Base-by-base conservation (phyloP, 2,329 filamentous ascomycete species). In the Claviceps sp. region DNA sequence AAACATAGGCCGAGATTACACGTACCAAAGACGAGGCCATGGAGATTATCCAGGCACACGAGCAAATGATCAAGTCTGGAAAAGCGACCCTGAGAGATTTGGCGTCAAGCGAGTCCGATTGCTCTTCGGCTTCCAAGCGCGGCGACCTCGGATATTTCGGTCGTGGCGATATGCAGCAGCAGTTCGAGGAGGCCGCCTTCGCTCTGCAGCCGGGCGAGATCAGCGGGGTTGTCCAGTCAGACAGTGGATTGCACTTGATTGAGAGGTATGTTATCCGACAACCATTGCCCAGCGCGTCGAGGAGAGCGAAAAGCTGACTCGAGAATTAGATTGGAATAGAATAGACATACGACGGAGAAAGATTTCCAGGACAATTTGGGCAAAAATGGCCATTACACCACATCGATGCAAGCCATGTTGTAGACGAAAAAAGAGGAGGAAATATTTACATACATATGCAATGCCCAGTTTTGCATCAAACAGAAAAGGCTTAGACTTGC, bases 181-280 rank as follows among this genome's bases (percentile, higher is more conserved):
- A 96, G 70, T 98, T 98, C 64, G 93, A 98, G 71, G 89, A 96
- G 52, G 90, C 90, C 4, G 86, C 93, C 1, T 98, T 98, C 71
- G 84, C 79, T n/a, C 75, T 98, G 52, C 79, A 90, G 68, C 84
- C 85, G 2, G 90, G 89, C 38, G 81, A 96, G 70, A 82, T 97
- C 63, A 96, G 90, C 70, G 76, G 78, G 47, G 76, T 96, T 40
- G 85, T 97, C 13, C 87, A 95, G 70, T 96, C 93, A 41, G 90
- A 89, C 48, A 96, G 90, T 50, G 93, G 93, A 1, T 74, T 97
- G 63, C 93, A 98, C 72, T 75, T 98, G 70, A 98, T 98, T 70
- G 86, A 97, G 73, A 85, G 90, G 89, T 94, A 77, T 53, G 69
- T 56, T 2, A 5, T 37, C 7, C 7, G 44, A 11, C 4, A 10